Evolutionary conservation across 805 yeast genomes (phyloP).

Genomic region (Pichia sporocuriosa): DNA sequence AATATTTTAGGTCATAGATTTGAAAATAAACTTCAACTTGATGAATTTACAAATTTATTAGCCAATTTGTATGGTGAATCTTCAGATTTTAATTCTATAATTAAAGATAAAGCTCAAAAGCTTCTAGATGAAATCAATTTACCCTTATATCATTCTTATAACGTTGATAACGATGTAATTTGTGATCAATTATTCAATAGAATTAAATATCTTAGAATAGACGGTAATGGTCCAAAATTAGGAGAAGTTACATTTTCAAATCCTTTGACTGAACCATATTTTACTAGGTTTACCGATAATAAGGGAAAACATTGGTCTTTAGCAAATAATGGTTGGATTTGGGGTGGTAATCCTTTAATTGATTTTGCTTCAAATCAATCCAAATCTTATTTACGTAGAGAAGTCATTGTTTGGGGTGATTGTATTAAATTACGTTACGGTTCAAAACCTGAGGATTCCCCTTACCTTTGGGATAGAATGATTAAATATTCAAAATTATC

Average conservation of each 20-base stretch:
- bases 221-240: constrained; percentile 70
- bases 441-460: constrained; percentile 68
- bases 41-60: constrained; percentile 48
- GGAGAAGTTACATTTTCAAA: constrained; percentile 52
- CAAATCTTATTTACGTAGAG: constrained; percentile 80
- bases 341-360: constrained; percentile 92
- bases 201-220: constrained; percentile 69
- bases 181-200: constrained; percentile 68
- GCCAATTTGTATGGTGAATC: constrained; percentile 30
- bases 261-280: constrained; percentile 82
- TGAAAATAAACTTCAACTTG: constrained; percentile 46
- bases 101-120: constrained; percentile 36
- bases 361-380: constrained; percentile 84
- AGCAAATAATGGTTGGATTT: constrained; percentile 97
- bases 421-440: constrained; percentile 94
- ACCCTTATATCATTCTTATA: constrained; percentile 65
- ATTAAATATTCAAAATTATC: constrained; percentile 61
- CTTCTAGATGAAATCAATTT: constrained; percentile 74
- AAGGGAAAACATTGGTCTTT: constrained; percentile 60
- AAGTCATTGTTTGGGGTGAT: constrained; percentile 96
- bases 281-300: constrained; percentile 57
- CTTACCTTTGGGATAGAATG: constrained; percentile 86
- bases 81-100: constrained; percentile 9
- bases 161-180: constrained; percentile 62
- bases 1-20: constrained; percentile 40